Evolutionary conservation across 495 filamentous ascomycete species (phyloP), one percentile per base, ranked within the genome.

Genomic region (Rhypophila decipiens): DNA sequence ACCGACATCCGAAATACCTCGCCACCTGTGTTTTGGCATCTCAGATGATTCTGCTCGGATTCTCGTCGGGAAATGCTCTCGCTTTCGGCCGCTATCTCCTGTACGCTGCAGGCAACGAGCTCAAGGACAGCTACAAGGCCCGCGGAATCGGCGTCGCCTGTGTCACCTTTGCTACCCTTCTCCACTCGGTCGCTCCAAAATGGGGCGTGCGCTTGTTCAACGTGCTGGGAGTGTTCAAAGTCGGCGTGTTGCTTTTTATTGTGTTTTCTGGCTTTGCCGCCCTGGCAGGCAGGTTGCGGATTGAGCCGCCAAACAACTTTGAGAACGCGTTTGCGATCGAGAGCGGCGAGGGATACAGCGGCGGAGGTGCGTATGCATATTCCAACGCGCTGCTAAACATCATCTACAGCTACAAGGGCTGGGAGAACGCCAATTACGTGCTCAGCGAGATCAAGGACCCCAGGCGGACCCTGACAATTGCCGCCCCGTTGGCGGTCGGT

Each of bases 31-130:
- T 83, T 56, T 80, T 78, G 48, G 74, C 76, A 15, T 64, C 74
- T 1, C 79, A 82, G 51, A 75, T 79, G 41, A 70, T 83, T 34
- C 58, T 77, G 9, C 62, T 79, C 2, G 70, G 70, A 13, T 74
- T 72, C 47, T 68, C 69, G 23, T 73, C 79, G 4, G 75, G 75
- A 3, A 87, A 86, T 66, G 78, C 77, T 31, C 75, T 86, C 39
- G 76, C 83, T 2, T 84, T 86, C 29, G 83, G 82, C 40, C 67
- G 80, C 44, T 86, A 86, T 56, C 72, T 84, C 34, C 75, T 86
- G 57, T 76, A 76, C 51, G 83, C 82, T 0, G 69, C 78, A 0
- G 74, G 77, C 20, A 63, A 58, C 42, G 57, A 77, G 13, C 70
- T 75, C 18, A 44, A 50, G 3, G 75, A 77, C 48, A 68, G 73